Base-by-base conservation (phyloP, 2,329 filamentous ascomycete species). In the Colletotrichum chlorophyti region DNA sequence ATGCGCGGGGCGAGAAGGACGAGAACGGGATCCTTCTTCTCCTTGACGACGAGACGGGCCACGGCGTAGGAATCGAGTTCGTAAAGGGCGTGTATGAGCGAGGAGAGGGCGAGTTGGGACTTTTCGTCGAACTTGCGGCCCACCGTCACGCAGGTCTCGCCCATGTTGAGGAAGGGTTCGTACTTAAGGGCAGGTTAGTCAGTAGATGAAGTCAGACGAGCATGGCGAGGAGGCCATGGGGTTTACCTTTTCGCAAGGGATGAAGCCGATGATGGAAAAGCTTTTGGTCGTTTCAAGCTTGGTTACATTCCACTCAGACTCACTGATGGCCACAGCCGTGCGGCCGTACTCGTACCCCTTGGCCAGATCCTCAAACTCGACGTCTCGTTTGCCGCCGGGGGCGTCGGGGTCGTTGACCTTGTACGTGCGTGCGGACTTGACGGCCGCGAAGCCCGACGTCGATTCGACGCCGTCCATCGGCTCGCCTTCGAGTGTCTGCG, bases 261-360 rank as follows among this genome's bases (percentile, higher is more conserved):
- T 84, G 66, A 99, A 99, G 0, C 95, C 95, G 48, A 99, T 78
- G 37, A 99, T 89, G 4, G 92, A 88, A 55, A 98, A 86, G 7
- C 83, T 82, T 58, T 90, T 88, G 9, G 77, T 74, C 0, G 92
- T 95, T 66, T 96, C 89, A 29, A 97, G 81, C 63, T 90, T 93
- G n/a, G 92, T 96, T 55, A 97, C 87, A 65, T 93, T 92, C 70
- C 89, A 84, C 66, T 99, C 94, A 1, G 90, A 90, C 65, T 93
- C 88, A 64, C 86, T 91, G 65, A 99, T 97, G 64, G 90, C 88
- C 1, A 99, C 94, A 3, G 91, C 92, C 1, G 94, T 97, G 54
- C 93, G 85, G 41, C 95, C 95, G 70, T 99, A 99, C 68, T 92
- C 88, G 68, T 94, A 99, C 0, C 95, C 95, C 71, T 93, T 96